These are phyloP conservation scores for Pseudoscleropodium purum DNA, from an alignment of 225 moss, liverwort and hornwort species.

Conservation along the genomic window DNA sequence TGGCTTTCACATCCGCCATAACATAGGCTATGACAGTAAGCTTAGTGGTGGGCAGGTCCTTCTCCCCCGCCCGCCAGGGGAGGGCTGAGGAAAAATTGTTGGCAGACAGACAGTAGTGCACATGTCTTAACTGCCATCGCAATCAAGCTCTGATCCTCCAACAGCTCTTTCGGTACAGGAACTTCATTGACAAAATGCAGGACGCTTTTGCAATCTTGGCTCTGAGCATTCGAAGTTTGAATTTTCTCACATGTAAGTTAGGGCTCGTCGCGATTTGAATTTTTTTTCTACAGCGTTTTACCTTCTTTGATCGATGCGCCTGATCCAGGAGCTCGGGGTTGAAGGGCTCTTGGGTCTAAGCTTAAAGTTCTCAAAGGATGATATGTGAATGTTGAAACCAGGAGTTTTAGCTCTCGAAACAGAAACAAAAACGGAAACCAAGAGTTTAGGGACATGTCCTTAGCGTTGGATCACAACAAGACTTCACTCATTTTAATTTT, in stretches of 20 bases:
- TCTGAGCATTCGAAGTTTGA: background rate
- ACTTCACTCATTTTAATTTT: background rate
- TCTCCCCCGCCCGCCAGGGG: too few species aligned
- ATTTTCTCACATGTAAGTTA: background rate
- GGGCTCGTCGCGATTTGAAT: background rate
- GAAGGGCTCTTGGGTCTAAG: background rate
- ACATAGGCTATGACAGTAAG: too few species aligned
- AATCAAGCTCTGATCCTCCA: constrained; percentile 10
- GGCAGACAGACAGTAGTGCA: background rate
- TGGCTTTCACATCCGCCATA: too few species aligned
- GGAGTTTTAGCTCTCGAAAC: background rate
- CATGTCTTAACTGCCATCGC: constrained; percentile 16
- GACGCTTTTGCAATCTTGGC: background rate
- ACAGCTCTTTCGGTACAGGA: background rate
- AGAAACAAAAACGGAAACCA: too few species aligned
- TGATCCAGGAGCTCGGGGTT: background rate
- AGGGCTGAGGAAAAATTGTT: background rate
- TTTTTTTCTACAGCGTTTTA: too few species aligned
- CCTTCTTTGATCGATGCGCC: too few species aligned
- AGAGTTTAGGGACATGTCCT: background rate
- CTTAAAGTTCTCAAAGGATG: background rate
- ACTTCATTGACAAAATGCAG: background rate
- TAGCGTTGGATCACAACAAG: too few species aligned
- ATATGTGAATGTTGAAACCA: background rate
- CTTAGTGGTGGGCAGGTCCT: too few species aligned